Conservation (phyloP, 345 rosid genomes). For the Sonneratia alba region DNA sequence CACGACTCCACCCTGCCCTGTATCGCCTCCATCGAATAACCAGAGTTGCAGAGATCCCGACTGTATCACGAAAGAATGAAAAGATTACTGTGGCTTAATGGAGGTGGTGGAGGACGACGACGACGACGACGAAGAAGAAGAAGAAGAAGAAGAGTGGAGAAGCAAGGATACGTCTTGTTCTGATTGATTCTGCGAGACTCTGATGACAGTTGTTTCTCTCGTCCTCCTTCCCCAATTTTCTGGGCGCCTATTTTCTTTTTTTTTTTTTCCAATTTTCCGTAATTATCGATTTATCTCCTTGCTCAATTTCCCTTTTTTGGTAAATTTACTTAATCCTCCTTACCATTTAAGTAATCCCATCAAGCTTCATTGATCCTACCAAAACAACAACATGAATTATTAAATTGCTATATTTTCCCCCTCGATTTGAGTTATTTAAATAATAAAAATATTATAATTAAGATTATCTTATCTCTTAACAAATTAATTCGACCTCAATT, state of each 20-base stretch:
- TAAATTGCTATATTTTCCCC: too few relatives aligned
- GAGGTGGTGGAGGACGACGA: background rate
- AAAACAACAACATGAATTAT: too few relatives aligned
- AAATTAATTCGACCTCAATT: too few relatives aligned
- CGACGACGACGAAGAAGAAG: background rate
- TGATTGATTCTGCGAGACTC: background rate
- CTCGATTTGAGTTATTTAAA: too few relatives aligned
- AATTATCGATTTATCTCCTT: background rate
- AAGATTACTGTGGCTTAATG: background rate
- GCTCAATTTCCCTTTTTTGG: background rate
- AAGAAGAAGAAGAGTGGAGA: background rate
- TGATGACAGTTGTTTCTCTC: too few relatives aligned
- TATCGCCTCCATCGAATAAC: constrained; percentile 39
- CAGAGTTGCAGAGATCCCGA: background rate
- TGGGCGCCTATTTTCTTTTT: background rate
- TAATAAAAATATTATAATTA: too few relatives aligned
- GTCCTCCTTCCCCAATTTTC: background rate
- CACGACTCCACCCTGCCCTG: constrained; percentile 74
- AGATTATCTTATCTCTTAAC: too few relatives aligned
- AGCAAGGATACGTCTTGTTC: background rate
- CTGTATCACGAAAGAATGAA: background rate
- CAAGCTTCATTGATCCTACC: too few relatives aligned
- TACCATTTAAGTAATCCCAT: too few relatives aligned
- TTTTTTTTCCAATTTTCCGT: background rate
- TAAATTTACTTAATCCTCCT: too few relatives aligned